Conservation (phyloP, 177 flowering plant genomes). For the Vitis hybrid region DNA sequence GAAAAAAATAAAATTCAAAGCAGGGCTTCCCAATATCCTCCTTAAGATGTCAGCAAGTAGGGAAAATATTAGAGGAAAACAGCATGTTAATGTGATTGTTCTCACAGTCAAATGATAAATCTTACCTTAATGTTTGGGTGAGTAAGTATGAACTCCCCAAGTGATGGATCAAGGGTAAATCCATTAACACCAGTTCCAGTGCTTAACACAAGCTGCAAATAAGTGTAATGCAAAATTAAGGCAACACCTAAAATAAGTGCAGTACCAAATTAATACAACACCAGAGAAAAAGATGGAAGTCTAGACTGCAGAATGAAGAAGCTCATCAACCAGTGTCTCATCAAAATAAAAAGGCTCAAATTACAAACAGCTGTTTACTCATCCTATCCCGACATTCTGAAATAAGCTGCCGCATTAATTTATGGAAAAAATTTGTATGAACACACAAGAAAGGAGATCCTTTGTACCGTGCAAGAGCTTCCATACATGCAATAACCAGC, state of each 20-base stretch:
- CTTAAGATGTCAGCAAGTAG: neutral
- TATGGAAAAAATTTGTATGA: neutral
- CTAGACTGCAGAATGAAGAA: neutral
- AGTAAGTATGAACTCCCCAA: conserved; percentile 96
- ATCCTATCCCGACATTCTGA: neutral
- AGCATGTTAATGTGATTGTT: conserved; percentile 16
- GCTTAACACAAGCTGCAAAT: conserved; percentile 82
- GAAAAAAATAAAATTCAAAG: neutral
- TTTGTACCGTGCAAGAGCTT: conserved; percentile 89
- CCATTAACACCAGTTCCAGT: conserved; percentile 95
- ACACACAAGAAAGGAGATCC: conserved; percentile 5
- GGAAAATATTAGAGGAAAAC: neutral
- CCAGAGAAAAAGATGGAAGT: neutral
- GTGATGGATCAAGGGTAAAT: conserved; percentile 96
- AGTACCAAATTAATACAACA: neutral
- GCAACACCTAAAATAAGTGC: neutral
- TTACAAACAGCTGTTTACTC: neutral
- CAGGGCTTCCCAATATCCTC: neutral
- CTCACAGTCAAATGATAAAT: neutral
- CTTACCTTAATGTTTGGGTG: conserved; percentile 91
- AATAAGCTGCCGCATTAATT: neutral
- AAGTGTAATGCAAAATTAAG: neutral
- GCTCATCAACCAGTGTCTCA: neutral
- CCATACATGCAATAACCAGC: conserved; percentile 99
- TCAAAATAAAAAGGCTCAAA: neutral